Conservation (phyloP, 2,329 filamentous ascomycete species). For the Arthrobotrys conoides region DNA sequence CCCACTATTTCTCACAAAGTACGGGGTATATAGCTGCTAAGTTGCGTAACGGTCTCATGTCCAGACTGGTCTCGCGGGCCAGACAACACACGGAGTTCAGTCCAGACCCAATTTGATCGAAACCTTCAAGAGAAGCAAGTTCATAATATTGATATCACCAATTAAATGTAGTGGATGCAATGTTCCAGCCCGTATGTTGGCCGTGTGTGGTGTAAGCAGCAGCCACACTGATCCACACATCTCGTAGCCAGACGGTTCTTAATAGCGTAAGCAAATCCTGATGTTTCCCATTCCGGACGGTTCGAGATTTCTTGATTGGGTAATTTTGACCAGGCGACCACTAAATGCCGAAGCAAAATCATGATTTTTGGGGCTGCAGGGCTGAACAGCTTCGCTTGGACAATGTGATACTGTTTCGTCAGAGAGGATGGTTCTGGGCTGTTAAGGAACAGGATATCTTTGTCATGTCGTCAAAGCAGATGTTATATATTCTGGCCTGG, state of each 20-base stretch:
- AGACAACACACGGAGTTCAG: too few relatives aligned
- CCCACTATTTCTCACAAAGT: too few relatives aligned
- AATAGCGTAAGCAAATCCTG: slow-evolving; percentile 54
- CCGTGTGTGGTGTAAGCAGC: slow-evolving; percentile 25
- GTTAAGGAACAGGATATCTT: not conserved
- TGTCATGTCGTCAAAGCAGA: not conserved
- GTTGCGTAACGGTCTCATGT: too few relatives aligned
- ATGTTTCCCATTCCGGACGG: slow-evolving; percentile 30
- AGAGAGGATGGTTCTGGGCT: slow-evolving; percentile 2
- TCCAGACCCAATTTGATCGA: not conserved
- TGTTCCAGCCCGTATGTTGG: too few relatives aligned
- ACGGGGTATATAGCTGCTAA: too few relatives aligned
- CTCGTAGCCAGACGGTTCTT: slow-evolving; percentile 6
- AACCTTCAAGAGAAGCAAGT: not conserved
- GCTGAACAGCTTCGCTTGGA: slow-evolving; percentile 24
- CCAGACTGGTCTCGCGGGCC: too few relatives aligned
- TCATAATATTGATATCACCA: not conserved
- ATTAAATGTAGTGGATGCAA: not conserved
- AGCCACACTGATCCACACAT: slow-evolving; percentile 21
- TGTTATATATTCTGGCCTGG: slow-evolving; percentile 6
- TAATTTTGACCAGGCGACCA: slow-evolving; percentile 54
- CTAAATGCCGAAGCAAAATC: slow-evolving; percentile 33
- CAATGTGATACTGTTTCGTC: slow-evolving; percentile 23
- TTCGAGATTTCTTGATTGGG: slow-evolving; percentile 47
- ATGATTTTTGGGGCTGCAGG: slow-evolving; percentile 34